Percentiles rank a stretch among this genome's conserved stretches.
Conservation (phyloP, 805 yeast genomes). For the Jamesozyma spencerorum region DNA sequence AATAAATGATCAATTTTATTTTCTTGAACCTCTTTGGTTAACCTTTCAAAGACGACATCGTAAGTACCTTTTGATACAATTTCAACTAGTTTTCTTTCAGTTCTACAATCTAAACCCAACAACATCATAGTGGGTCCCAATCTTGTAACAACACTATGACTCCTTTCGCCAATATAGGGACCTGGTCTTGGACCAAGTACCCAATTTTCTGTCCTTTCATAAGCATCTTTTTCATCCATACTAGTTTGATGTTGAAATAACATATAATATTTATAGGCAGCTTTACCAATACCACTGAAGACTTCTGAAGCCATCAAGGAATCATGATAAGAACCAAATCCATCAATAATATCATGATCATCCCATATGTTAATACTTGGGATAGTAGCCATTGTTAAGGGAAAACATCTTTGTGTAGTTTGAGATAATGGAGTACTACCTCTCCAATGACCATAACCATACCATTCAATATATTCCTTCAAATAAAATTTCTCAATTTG, state of each 20-base stretch:
- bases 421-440: conserved; percentile 48
- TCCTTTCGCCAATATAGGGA: conserved; percentile 49
- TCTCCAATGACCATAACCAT: conserved; percentile 79
- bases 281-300: conserved; percentile 61
- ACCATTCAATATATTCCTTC: conserved; percentile 74
- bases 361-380: conserved; percentile 84
- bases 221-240: conserved; percentile 25
- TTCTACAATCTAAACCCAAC: conserved; percentile 84
- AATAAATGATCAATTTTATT: conserved; percentile 63
- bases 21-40: conserved; percentile 43
- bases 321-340: conserved; percentile 82
- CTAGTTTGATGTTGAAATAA: conserved; percentile 81
- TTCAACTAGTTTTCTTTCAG: conserved; percentile 64
- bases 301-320: conserved; percentile 62
- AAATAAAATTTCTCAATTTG: conserved; percentile 63
- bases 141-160: conserved; percentile 63
- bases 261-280: conserved; percentile 81
- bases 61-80: conserved; percentile 53
- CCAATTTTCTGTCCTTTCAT: conserved; percentile 47
- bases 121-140: conserved; percentile 67
- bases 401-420: conserved; percentile 59
- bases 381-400: conserved; percentile 69
- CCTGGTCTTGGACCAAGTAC: conserved; percentile 50
- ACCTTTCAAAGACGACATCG: conserved; percentile 47
- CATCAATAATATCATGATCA: conserved; percentile 96